These are phyloP conservation scores for Alloteropsis semialata DNA, from an alignment of 176 grass and related monocot genomes.

Conservation along the genomic window DNA sequence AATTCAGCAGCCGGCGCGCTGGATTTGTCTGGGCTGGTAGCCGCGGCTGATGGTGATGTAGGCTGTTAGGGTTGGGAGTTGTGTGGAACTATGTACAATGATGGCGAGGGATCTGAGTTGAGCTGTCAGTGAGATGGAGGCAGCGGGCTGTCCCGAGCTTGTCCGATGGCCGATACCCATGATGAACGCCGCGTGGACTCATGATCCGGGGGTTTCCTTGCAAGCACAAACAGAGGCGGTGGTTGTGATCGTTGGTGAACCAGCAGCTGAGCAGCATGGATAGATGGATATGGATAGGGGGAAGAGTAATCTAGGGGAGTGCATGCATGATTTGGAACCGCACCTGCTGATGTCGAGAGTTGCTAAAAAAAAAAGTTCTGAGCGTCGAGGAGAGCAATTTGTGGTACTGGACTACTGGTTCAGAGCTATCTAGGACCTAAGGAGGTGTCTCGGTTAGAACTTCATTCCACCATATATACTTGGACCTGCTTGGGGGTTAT, in stretches of 20 bases:
- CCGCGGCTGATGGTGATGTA: neutral
- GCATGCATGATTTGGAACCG: neutral
- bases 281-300: neutral
- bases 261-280: neutral
- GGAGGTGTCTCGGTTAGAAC: too few species aligned
- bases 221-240: neutral
- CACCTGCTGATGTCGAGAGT: neutral
- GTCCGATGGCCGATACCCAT: neutral
- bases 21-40: neutral
- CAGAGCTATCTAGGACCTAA: too few species aligned
- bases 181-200: slow-evolving; percentile 7
- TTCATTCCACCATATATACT: neutral
- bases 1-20: neutral
- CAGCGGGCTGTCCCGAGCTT: slow-evolving; percentile 30
- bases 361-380: too few species aligned
- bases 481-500: neutral
- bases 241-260: slow-evolving; percentile 8
- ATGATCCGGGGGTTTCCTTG: neutral
- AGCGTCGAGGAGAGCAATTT: neutral
- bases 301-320: neutral
- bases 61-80: neutral
- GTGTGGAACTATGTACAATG: neutral
- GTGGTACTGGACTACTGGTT: too few species aligned
- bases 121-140: slow-evolving; percentile 45
- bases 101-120: slow-evolving; percentile 34